These are phyloP conservation scores for Aspergillus campestris DNA, from an alignment of 495 filamentous ascomycete species.

Conservation along the genomic window DNA sequence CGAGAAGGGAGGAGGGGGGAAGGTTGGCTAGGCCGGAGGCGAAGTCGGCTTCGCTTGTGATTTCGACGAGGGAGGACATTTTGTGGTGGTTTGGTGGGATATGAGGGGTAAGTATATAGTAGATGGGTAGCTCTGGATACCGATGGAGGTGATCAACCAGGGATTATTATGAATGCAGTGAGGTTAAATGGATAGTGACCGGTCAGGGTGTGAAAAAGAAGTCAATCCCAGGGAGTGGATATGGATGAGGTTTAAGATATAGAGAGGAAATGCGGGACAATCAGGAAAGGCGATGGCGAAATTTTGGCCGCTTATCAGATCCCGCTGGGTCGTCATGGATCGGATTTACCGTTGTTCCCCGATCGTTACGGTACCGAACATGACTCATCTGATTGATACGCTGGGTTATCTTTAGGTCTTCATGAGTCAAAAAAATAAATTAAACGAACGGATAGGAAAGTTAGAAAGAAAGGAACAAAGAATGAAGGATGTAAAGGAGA, in stretches of 20 bases:
- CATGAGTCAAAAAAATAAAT: no score
- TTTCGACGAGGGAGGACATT: conserved; percentile 70
- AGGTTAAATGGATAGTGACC: no score
- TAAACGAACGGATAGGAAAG: no score
- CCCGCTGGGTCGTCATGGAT: neutral
- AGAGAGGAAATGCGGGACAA: neutral
- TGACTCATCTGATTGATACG: no score
- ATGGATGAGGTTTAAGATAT: neutral
- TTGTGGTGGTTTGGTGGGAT: conserved; percentile 6
- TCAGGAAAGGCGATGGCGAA: conserved; percentile 11
- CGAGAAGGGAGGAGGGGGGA: conserved; percentile 56
- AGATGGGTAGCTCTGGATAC: neutral
- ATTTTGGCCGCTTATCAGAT: conserved; percentile 16
- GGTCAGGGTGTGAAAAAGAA: neutral
- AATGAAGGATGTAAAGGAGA: no score
- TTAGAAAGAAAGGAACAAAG: no score
- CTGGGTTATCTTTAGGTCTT: no score
- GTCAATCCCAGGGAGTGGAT: neutral
- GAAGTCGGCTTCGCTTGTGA: conserved; percentile 63
- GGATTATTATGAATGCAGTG: neutral
- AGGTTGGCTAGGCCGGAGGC: conserved; percentile 52
- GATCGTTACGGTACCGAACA: no score
- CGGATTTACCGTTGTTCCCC: no score
- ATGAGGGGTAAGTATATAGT: neutral
- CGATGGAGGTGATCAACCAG: neutral